These are phyloP conservation scores for Aspergillus persii DNA, from an alignment of 2,329 filamentous ascomycete genomes.

Conservation along the genomic window DNA sequence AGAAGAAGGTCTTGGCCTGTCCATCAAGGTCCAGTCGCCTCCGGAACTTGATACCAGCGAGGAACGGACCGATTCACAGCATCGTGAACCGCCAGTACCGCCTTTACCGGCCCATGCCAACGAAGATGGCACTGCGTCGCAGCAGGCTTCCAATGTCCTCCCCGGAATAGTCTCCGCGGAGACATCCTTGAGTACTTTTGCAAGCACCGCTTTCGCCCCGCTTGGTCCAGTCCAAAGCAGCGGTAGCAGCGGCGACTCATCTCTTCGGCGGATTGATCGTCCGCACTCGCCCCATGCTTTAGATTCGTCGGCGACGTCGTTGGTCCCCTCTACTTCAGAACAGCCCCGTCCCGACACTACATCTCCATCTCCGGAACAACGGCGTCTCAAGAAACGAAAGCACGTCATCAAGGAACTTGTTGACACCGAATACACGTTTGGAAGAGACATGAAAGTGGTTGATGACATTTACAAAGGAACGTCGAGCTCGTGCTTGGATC, in stretches of 20 bases:
- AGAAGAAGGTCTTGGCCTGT: slow-evolving; percentile 42
- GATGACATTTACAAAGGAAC: slow-evolving; percentile 98
- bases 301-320: slow-evolving; percentile 38
- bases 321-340: slow-evolving; percentile 31
- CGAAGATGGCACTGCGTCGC: slow-evolving; percentile 7
- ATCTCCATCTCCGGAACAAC: slow-evolving; percentile 40
- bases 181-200: slow-evolving; percentile 13
- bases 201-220: slow-evolving; percentile 15
- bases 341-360: slow-evolving; percentile 19
- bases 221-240: slow-evolving; percentile 25
- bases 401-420: slow-evolving; percentile 88
- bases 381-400: slow-evolving; percentile 72
- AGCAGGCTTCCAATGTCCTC: background rate
- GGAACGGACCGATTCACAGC: slow-evolving; percentile 34
- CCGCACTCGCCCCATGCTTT: slow-evolving; percentile 31
- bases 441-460: slow-evolving; percentile 94
- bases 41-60: slow-evolving; percentile 24
- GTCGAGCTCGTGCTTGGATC: slow-evolving; percentile 73
- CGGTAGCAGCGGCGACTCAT: slow-evolving; percentile 39
- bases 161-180: slow-evolving; percentile 9
- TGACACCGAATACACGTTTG: slow-evolving; percentile 87
- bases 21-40: slow-evolving; percentile 40
- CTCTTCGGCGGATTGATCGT: slow-evolving; percentile 28
- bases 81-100: slow-evolving; percentile 21
- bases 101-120: slow-evolving; percentile 9